phyloP scores from a whole-genome alignment of 2,329 filamentous ascomycete genomes.

The Ascochyta lentis region DNA sequence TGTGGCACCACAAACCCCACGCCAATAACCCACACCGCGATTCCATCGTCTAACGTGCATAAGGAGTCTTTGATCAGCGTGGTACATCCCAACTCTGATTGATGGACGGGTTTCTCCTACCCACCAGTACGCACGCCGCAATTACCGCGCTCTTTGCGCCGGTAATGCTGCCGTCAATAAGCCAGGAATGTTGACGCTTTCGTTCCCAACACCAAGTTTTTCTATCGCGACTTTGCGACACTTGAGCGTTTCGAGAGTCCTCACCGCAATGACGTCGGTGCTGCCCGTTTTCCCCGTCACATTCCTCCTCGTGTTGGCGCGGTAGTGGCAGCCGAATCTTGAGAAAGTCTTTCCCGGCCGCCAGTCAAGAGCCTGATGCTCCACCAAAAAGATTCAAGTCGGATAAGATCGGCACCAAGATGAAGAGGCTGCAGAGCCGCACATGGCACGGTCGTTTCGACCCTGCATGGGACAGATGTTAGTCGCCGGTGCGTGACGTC shows the following conservation, averaged over 20 bases:
- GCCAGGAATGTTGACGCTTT: background rate
- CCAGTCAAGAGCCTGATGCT: slow-evolving; percentile 19
- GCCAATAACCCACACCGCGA: slow-evolving; percentile 2
- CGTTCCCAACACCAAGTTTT: slow-evolving; percentile 12
- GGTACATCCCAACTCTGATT: slow-evolving; percentile 10
- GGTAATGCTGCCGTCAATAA: slow-evolving; percentile 3
- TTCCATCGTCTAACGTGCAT: slow-evolving; percentile 9
- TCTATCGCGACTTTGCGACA: slow-evolving; percentile 1
- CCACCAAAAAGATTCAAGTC: slow-evolving; percentile 23
- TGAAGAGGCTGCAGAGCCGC: slow-evolving; percentile 40
- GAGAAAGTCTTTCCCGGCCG: slow-evolving; percentile 21
- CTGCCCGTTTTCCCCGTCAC: slow-evolving; percentile 10
- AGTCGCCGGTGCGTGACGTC: slow-evolving; percentile 30
- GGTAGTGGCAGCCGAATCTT: slow-evolving; percentile 21
- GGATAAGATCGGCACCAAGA: slow-evolving; percentile 39
- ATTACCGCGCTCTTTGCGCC: slow-evolving; percentile 8
- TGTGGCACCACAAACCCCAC: slow-evolving; percentile 4
- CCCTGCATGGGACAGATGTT: slow-evolving; percentile 27
- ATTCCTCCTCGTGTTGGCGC: slow-evolving; percentile 11
- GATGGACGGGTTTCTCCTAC: slow-evolving; percentile 9
- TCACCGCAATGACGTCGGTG: slow-evolving; percentile 25
- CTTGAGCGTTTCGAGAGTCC: slow-evolving; percentile 9
- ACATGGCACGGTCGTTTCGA: slow-evolving; percentile 32
- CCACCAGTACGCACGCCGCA: slow-evolving; percentile 7
- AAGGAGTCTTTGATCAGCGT: slow-evolving; percentile 11